Evolutionary conservation across 495 filamentous ascomycete genomes (phyloP).

Genomic region (Penicillium robsamsonii): DNA sequence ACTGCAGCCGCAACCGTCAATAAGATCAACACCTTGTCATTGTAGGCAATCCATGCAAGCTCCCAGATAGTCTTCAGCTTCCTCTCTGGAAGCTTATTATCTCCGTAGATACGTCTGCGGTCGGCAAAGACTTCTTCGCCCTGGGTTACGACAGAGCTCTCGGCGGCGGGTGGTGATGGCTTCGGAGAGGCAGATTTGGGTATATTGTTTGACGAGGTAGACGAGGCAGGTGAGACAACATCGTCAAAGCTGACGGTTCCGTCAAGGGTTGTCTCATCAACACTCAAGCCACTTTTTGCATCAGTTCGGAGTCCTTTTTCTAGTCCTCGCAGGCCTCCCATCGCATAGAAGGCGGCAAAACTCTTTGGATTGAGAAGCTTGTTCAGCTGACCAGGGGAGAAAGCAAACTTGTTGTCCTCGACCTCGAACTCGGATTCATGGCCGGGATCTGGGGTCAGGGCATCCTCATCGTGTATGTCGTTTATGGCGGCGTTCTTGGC

Average conservation of each 20-base stretch:
- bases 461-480: conserved; percentile 57
- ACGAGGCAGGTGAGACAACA: conserved; percentile 26
- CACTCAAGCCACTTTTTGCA: conserved; percentile 62
- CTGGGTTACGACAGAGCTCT: conserved; percentile 23
- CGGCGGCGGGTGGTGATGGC: conserved; percentile 25
- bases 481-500: conserved; percentile 43
- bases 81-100: conserved; percentile 67
- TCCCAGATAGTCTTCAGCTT: conserved; percentile 70
- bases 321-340: conserved; percentile 74
- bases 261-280: conserved; percentile 67
- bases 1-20: conserved; percentile 76
- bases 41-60: conserved; percentile 78
- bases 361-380: conserved; percentile 83
- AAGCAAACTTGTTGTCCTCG: conserved; percentile 76
- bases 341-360: conserved; percentile 69
- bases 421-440: conserved; percentile 71
- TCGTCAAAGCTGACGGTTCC: conserved; percentile 71
- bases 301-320: conserved; percentile 76
- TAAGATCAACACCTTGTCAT: conserved; percentile 79
- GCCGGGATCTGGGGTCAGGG: conserved; percentile 65
- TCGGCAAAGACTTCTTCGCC: conserved; percentile 53
- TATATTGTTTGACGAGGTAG: conserved; percentile 18
- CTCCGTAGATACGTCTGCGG: conserved; percentile 64
- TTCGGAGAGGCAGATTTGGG: conserved; percentile 33
- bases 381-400: conserved; percentile 74